Evolutionary conservation across 1,284 basidiomycete species (phyloP), one percentile per base, ranked within the genome.

Genomic region (Ganoderma sinense): DNA sequence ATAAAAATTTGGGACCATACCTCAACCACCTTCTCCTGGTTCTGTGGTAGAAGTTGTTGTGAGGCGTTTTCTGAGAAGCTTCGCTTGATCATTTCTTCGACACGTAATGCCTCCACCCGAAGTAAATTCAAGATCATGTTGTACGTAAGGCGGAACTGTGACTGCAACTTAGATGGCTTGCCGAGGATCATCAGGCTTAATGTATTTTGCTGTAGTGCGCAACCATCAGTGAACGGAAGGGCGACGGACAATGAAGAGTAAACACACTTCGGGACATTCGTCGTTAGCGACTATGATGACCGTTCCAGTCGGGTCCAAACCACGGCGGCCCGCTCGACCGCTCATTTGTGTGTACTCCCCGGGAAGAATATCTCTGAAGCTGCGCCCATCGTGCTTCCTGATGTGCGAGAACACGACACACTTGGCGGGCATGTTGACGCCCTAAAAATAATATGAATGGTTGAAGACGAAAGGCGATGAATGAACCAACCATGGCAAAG

Each of bases 51-150:
- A 66, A 99, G 84, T 65, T 92, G 88, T 78, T 99, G 98, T 0
- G 97, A 94, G 0, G 97, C 92, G 77, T 99, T 99, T 83, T 99
- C 98, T 4, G 97, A 99, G 82, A 99, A 99, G 78, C 95, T 97
- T 45, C 98, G 89, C 82, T 99, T 99, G 81, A 99, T 99, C 98
- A 99, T 99, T 80, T 99, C 98, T 78, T 99, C 98, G 10, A 99
- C 98, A 73, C 93, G 89, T 43, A 99, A 86, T 2, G 98, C 97
- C 79, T 99, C 98, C 10, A 99, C 97, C 39, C 98, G 92, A 20
- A 99, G 87, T 55, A 99, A 83, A 79, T 99, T 99, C 70, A 99
- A 85, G 71, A 99, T 99, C 98, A 99, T 99, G 80, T 98, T 99
- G 84, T 99, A 99, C 1, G 98, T 99, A 73, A 99, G 85, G 63